Base-by-base conservation (phyloP, 2,329 filamentous ascomycete species). In the Trichoderma sp. region DNA sequence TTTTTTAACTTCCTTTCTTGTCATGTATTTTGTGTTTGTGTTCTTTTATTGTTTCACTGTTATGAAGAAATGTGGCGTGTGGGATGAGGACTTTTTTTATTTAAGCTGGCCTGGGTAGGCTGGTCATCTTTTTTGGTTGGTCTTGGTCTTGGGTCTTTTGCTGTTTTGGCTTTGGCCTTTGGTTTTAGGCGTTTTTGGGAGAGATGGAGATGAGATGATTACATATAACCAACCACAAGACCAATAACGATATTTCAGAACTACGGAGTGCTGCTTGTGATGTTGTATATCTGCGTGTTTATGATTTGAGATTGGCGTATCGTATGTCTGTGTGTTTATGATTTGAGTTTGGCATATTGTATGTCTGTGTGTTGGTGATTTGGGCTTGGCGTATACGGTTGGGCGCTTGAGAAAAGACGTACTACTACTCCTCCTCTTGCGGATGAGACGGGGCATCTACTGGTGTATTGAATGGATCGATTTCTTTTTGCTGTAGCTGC, bases 61-160 rank as follows among this genome's bases (percentile, higher is more conserved):
- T 76, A 73, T 56, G 69, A 73, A 64, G 69, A 65, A 65, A 73
- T 73, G 69, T 24, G 69, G 69, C 69, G 69, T 21, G 67, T 16
- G 16, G 69, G 41, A 14, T 35, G n/a, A 73, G 60, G 63, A 18
- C n/a, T 27, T 27, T 24, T 56, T 38, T 69, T 27, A 60, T 59
- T 16, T 73, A 62, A 62, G 41, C 69, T 64, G 60, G 69, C 56
- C 56, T 63, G 68, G 33, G 41, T 71, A 18, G 50, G 35, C 41
- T 65, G 59, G 59, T 41, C 11, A n/a, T 33, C 16, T 31, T 21
- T 35, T 72, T 60, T 60, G 27, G 41, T 24, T 33, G 65, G 50
- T 64, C 31, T 56, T 53, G 50, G 67, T 24, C 50, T 53, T 35
- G 24, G 24, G n/a, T 35, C 24, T 27, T 24, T 59, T 59, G 35